These are phyloP conservation scores for Calendula officinalis DNA, from an alignment of 129 eudicot genomes.

Conservation along the genomic window DNA sequence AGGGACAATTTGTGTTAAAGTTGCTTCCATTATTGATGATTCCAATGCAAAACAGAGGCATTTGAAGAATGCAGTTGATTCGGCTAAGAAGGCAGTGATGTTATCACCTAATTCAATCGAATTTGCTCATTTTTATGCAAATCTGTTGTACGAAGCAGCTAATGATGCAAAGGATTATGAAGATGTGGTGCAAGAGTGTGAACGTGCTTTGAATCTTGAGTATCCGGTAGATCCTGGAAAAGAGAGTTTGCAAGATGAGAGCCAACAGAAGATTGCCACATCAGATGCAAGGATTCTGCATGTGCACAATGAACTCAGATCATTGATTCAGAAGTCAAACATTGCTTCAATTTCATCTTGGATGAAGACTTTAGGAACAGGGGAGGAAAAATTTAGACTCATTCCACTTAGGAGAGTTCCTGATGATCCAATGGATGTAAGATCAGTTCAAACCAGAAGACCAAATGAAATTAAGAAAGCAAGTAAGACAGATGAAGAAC, in stretches of 20 bases:
- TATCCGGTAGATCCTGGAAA: constrained; percentile 76
- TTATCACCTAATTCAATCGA: constrained; percentile 76
- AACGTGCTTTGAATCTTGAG: constrained; percentile 70
- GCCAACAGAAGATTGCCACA: constrained; percentile 47
- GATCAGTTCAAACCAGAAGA: constrained; percentile 57
- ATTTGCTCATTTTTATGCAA: constrained; percentile 83
- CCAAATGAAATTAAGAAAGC: constrained; percentile 95
- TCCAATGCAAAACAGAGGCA: constrained; percentile 58
- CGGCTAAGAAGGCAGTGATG: constrained; percentile 57
- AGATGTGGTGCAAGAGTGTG: constrained; percentile 28
- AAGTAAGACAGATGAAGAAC: constrained; percentile 75
- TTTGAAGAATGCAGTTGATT: constrained; percentile 66
- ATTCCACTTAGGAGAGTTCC: constrained; percentile 70
- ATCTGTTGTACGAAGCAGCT: constrained; percentile 73
- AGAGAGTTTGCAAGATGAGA: constrained; percentile 70
- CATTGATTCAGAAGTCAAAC: constrained; percentile 67
- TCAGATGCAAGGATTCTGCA: constrained; percentile 49
- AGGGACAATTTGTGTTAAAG: constrained; percentile 75
- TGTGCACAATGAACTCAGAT: constrained; percentile 62
- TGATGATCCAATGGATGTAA: constrained; percentile 91
- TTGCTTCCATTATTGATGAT: constrained; percentile 62
- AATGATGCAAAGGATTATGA: constrained; percentile 64
- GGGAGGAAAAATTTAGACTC: constrained; percentile 76
- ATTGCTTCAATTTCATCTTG: constrained; percentile 68
- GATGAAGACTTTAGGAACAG: constrained; percentile 78